These are phyloP conservation scores for Catharanthus roseus DNA, from an alignment of 257 asterid species.

Conservation along the genomic window DNA sequence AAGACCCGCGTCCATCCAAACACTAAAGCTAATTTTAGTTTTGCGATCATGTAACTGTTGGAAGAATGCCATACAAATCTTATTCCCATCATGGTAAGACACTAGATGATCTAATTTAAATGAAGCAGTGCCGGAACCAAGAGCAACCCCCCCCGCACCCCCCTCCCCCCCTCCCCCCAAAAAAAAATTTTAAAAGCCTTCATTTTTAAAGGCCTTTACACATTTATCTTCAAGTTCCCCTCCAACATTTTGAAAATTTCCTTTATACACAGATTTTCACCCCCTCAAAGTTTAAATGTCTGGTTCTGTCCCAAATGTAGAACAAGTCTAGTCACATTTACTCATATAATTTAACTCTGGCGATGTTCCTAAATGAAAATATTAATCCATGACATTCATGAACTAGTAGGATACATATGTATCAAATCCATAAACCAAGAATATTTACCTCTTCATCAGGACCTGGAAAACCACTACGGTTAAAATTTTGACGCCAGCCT, in stretches of 20 bases:
- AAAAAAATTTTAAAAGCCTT: too few species aligned
- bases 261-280: too few species aligned
- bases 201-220: too few species aligned
- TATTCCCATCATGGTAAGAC: neutral
- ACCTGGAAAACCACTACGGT: slow-evolving; percentile 88
- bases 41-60: neutral
- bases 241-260: too few species aligned
- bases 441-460: slow-evolving; percentile 85
- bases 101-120: neutral
- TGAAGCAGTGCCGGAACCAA: too few species aligned
- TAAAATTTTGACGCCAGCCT: slow-evolving; percentile 96
- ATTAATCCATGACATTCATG: slow-evolving; percentile 3
- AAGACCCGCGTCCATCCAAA: too few species aligned
- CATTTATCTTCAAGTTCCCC: too few species aligned
- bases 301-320: neutral
- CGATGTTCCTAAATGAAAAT: neutral
- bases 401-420: neutral
- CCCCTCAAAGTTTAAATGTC: too few species aligned
- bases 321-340: neutral
- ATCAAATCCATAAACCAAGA: neutral
- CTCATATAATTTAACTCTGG: neutral
- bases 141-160: too few species aligned
- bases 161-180: too few species aligned
- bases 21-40: neutral
- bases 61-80: neutral